Evolutionary conservation across 2,329 filamentous ascomycete genomes (phyloP).

Genomic region (Talaromyces pinophilus): DNA sequence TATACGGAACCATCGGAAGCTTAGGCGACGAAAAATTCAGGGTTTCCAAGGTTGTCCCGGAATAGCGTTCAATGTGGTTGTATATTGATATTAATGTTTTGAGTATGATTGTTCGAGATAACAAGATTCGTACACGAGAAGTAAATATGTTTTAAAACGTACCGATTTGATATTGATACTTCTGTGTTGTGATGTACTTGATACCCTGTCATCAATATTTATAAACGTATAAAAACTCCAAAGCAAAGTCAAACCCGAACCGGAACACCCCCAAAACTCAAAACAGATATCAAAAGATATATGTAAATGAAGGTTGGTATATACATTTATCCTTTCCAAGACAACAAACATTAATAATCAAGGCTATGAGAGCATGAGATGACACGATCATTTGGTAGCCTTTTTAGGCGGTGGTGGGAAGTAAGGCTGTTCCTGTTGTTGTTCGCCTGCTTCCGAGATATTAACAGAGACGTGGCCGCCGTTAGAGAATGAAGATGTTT

Average conservation of each 20-base stretch:
- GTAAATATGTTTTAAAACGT: not conserved
- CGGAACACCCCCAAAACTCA: not conserved
- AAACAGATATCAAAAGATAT: not conserved
- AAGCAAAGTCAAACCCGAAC: not conserved
- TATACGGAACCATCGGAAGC: not conserved
- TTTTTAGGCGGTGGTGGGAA: constrained; percentile 50
- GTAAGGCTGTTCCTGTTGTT: constrained; percentile 35
- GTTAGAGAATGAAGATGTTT: constrained; percentile 5
- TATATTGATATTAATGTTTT: not conserved
- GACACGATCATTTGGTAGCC: constrained; percentile 26
- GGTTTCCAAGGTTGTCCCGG: not conserved
- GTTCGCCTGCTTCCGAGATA: not conserved
- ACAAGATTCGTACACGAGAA: not conserved
- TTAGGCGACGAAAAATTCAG: not conserved
- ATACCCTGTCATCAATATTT: not conserved
- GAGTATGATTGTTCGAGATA: not conserved
- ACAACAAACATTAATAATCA: not conserved
- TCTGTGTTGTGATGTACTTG: not conserved
- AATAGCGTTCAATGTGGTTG: not conserved
- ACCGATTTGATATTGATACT: not conserved
- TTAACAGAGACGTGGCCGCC: constrained; percentile 15
- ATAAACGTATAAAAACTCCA: constrained; percentile 1
- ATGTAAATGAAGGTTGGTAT: constrained; percentile 3
- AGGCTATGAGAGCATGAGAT: not conserved
- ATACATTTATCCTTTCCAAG: not conserved